These are phyloP conservation scores for Solanum sitiens DNA, from an alignment of 257 asterid genomes.

Conservation along the genomic window DNA sequence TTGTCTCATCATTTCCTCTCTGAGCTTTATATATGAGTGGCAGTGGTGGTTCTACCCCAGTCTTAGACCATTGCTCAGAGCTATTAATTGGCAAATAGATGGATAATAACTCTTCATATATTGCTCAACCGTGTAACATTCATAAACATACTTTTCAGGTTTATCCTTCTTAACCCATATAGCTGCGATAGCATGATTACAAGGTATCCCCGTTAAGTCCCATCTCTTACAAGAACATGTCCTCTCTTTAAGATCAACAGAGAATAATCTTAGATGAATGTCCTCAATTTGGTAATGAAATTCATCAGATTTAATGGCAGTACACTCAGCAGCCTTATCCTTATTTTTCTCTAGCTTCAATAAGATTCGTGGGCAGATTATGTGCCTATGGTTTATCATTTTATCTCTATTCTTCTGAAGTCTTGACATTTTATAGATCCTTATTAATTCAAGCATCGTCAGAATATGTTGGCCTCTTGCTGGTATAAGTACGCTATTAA, in stretches of 20 bases:
- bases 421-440: not conserved
- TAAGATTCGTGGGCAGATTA: not conserved
- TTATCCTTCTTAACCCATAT: not conserved
- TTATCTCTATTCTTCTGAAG: not conserved
- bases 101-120: not conserved
- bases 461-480: not conserved
- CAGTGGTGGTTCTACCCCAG: not conserved
- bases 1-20: not conserved
- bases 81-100: not conserved
- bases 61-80: not conserved
- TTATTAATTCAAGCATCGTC: not conserved
- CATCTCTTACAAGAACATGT: not conserved
- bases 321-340: not conserved
- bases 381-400: not conserved
- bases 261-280: not conserved
- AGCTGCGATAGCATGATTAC: too few relatives aligned
- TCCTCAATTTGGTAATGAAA: not conserved
- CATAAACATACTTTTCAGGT: not conserved
- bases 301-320: not conserved
- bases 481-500: not conserved
- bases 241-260: not conserved
- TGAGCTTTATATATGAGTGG: not conserved
- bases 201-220: too few relatives aligned
- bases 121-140: not conserved
- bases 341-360: not conserved